These are phyloP conservation scores for Closterium sp. DNA, from an alignment of 139 green algal genomes.

Conservation along the genomic window DNA sequence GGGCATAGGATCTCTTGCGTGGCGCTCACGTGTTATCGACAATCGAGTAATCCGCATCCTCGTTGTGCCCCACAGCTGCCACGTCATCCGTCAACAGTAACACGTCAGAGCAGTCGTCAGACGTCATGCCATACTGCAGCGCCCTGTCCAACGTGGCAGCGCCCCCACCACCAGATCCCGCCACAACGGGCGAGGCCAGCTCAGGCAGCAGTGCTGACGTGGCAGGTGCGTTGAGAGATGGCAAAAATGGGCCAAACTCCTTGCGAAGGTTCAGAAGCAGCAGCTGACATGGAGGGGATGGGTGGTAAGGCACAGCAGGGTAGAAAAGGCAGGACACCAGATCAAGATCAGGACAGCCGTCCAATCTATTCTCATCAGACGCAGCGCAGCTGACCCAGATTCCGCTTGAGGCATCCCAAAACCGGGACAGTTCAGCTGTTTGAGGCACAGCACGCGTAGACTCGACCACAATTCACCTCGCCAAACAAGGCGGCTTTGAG, in stretches of 20 bases:
- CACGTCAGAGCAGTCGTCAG: conserved; percentile 29
- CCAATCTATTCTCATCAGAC: too few species aligned
- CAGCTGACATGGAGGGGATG: conserved; percentile 4
- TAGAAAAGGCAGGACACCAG: neutral
- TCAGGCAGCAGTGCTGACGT: too few species aligned
- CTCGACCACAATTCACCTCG: too few species aligned
- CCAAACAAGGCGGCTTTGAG: too few species aligned
- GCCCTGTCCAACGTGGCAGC: neutral
- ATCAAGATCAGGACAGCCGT: too few species aligned
- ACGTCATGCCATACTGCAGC: neutral
- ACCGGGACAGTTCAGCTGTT: too few species aligned
- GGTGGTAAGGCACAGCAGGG: neutral
- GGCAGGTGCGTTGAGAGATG: too few species aligned
- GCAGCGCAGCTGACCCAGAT: too few species aligned
- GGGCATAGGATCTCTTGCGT: neutral
- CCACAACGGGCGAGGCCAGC: too few species aligned
- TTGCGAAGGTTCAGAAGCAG: conserved; percentile 39
- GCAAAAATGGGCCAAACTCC: conserved; percentile 35
- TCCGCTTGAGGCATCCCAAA: too few species aligned
- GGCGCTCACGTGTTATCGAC: conserved; percentile 14
- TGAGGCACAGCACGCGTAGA: too few species aligned
- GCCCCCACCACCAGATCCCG: too few species aligned
- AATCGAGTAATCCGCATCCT: conserved; percentile 15
- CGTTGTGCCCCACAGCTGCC: conserved; percentile 22
- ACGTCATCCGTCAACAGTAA: neutral